These are phyloP conservation scores for Clitopilus passeckerianus DNA, from an alignment of 768 basidiomycete species.

Conservation along the genomic window DNA sequence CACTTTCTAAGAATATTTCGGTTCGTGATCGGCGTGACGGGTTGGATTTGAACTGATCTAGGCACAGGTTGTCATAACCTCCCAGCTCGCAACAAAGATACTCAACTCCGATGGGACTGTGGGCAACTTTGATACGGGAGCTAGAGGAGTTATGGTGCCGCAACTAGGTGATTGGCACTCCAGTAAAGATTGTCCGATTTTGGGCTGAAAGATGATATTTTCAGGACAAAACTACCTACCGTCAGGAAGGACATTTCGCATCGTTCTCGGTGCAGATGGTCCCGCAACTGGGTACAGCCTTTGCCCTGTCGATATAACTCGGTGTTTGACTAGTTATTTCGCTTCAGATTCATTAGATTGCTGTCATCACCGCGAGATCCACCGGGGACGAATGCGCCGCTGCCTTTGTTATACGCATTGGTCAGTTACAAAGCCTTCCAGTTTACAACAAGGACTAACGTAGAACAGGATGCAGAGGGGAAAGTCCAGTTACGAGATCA, in stretches of 20 bases:
- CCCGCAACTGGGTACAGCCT: constrained; percentile 26
- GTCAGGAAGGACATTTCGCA: constrained; percentile 26
- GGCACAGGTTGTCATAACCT: constrained; percentile 44
- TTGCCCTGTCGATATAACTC: too few relatives aligned
- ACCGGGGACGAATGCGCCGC: constrained; percentile 8
- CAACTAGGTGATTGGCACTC: constrained; percentile 45
- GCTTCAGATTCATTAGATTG: constrained; percentile 16
- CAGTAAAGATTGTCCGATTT: background rate
- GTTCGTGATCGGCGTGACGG: constrained; percentile 23
- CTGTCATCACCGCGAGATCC: constrained; percentile 26
- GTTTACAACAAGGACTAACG: background rate
- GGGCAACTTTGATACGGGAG: constrained; percentile 63
- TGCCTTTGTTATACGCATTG: constrained; percentile 10
- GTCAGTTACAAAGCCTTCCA: constrained; percentile 6
- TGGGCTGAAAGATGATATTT: background rate
- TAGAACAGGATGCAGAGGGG: background rate
- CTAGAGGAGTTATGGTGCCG: constrained; percentile 61
- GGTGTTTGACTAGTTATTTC: too few relatives aligned
- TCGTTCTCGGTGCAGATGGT: constrained; percentile 29
- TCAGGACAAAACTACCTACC: constrained; percentile 35
- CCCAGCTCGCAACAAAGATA: constrained; percentile 68
- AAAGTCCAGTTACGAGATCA: background rate
- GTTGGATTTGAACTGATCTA: background rate
- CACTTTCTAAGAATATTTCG: constrained; percentile 41
- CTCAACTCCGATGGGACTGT: constrained; percentile 56